Evolutionary conservation across 2,329 filamentous ascomycete species (phyloP).

Genomic region (Cladosporium sp.): DNA sequence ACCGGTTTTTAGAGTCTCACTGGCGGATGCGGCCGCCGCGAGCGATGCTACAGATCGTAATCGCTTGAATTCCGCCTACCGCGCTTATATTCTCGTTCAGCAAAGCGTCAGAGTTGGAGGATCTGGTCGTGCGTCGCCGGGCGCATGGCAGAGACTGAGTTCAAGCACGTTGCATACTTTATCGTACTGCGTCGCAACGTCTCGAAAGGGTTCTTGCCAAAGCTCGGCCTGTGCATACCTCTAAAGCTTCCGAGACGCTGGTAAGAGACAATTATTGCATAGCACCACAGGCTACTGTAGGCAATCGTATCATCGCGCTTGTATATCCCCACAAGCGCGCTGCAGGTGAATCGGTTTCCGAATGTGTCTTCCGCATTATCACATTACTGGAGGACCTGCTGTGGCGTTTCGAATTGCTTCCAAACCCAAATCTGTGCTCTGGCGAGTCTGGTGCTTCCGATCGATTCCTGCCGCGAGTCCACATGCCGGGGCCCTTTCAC

Average conservation of each 20-base stretch:
- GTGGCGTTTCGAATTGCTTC: not conserved
- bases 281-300: not conserved
- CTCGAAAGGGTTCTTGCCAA: not conserved
- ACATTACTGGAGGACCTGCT: not conserved
- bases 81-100: too few species aligned
- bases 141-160: not conserved
- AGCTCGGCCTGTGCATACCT: not conserved
- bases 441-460: not conserved
- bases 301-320: not conserved
- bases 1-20: constrained; percentile 7
- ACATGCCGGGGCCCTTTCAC: not conserved
- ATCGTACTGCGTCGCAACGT: not conserved
- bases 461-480: not conserved
- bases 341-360: not conserved
- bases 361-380: too few species aligned
- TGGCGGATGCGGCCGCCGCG: not conserved
- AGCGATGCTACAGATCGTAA: not conserved
- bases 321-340: not conserved
- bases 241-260: not conserved
- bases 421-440: not conserved
- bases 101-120: too few species aligned
- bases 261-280: constrained; percentile 3
- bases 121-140: not conserved
- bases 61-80: too few species aligned
- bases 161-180: not conserved